Percentiles rank a stretch among this genome's conserved stretches.
phyloP scores from a whole-genome alignment of 1,284 basidiomycete species.

The Malassezia brasiliensis region DNA sequence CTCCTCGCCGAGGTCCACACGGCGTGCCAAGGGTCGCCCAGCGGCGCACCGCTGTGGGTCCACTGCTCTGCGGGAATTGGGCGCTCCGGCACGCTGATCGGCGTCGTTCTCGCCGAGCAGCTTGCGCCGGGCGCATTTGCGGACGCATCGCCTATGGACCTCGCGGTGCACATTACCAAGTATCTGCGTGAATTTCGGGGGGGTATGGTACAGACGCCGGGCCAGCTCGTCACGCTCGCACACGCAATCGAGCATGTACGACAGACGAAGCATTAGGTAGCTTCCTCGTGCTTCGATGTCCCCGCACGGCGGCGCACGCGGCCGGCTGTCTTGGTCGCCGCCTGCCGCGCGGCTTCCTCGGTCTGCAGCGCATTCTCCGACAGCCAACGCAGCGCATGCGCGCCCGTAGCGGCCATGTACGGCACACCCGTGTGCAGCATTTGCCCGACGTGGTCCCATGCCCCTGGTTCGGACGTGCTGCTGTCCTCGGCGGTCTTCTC shows the following conservation, averaged over 20 bases:
- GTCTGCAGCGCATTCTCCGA: background rate
- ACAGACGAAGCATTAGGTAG: background rate
- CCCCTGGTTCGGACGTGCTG: background rate
- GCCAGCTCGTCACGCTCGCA: slow-evolving; percentile 26
- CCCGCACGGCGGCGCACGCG: background rate
- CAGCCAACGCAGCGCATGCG: background rate
- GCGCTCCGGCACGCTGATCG: slow-evolving; percentile 52
- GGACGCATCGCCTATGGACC: slow-evolving; percentile 12
- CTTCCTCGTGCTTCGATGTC: background rate
- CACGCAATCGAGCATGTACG: background rate
- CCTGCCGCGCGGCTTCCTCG: background rate
- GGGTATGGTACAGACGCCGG: slow-evolving; percentile 33
- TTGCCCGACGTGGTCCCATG: background rate
- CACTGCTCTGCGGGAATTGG: slow-evolving; percentile 58
- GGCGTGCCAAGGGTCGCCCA: slow-evolving; percentile 21
- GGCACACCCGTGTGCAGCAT: background rate
- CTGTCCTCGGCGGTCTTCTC: too few species aligned
- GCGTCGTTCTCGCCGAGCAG: slow-evolving; percentile 42
- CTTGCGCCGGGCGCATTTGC: background rate
- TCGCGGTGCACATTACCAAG: slow-evolving; percentile 24
- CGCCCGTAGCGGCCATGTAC: background rate
- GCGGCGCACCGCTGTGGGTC: slow-evolving; percentile 63
- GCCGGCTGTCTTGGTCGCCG: background rate
- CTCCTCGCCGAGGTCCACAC: slow-evolving; percentile 32
- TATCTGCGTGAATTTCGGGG: slow-evolving; percentile 28